Conservation (phyloP, 2,329 filamentous ascomycete genomes). For the Plectosphaerella plurivora region DNA sequence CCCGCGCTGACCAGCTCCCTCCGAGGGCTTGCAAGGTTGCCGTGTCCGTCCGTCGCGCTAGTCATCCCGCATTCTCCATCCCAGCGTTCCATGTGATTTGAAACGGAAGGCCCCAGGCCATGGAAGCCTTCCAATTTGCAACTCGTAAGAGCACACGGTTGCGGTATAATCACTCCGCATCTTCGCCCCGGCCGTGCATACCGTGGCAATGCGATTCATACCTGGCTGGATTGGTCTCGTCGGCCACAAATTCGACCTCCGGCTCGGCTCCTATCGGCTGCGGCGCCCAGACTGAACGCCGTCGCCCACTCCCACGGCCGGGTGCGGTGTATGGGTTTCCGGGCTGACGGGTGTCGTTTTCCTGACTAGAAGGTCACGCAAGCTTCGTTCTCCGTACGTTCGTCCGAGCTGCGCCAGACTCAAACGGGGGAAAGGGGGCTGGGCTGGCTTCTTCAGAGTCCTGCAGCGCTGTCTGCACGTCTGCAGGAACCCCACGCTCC, state of each 20-base stretch:
- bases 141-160: not conserved
- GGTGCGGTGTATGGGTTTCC: not conserved
- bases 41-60: not conserved
- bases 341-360: not conserved
- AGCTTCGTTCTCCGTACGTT: not conserved
- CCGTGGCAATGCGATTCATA: not conserved
- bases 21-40: no score
- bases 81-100: not conserved
- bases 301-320: not conserved
- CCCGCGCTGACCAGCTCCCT: no score
- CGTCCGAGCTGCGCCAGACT: conserved; percentile 1
- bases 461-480: not conserved
- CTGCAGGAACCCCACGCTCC: not conserved
- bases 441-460: not conserved
- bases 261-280: conserved; percentile 5
- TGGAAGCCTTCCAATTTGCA: not conserved
- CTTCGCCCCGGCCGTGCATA: not conserved
- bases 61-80: not conserved
- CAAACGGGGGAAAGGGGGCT: not conserved
- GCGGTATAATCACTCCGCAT: conserved; percentile 4
- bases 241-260: conserved; percentile 1
- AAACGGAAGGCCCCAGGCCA: not conserved
- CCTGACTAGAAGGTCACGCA: not conserved
- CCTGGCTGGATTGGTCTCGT: not conserved
- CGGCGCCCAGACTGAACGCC: not conserved